A percentile compares a stretch with the other conserved stretches of the same genome.
Evolutionary conservation across 2,329 filamentous ascomycete genomes (phyloP).

Genomic region (Proliferodiscus dingleyae): DNA sequence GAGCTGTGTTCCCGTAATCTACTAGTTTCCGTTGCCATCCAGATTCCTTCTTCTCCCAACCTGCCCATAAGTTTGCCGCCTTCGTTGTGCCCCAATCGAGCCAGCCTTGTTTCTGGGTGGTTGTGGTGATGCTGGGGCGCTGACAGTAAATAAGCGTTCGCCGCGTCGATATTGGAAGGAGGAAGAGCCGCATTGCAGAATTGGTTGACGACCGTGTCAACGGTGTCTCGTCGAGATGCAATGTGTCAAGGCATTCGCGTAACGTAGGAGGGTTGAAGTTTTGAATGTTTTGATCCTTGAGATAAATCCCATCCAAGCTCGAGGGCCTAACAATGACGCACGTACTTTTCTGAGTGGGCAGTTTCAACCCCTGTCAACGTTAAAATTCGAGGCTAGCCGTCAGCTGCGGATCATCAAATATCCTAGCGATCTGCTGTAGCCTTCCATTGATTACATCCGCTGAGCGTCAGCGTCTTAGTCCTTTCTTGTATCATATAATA

Average conservation of each 20-base stretch:
- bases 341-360: background rate
- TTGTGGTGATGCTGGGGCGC: constrained; percentile 56
- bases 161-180: constrained; percentile 87
- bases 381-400: background rate
- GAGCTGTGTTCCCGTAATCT: constrained; percentile 76
- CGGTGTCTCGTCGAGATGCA: constrained; percentile 1
- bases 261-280: background rate
- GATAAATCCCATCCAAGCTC: background rate
- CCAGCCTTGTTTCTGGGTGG: constrained; percentile 48
- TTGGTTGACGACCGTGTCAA: constrained; percentile 4
- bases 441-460: too few relatives aligned
- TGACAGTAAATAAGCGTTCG: constrained; percentile 92
- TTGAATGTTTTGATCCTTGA: background rate
- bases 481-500: too few relatives aligned
- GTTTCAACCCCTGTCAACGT: background rate
- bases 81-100: constrained; percentile 66
- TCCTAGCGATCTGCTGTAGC: background rate
- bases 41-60: constrained; percentile 78
- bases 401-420: background rate
- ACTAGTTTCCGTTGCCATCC: constrained; percentile 90
- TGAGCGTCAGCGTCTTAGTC: too few relatives aligned
- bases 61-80: constrained; percentile 73
- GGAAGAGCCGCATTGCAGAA: constrained; percentile 75
- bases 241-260: constrained; percentile 2
- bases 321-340: constrained; percentile 6